Evolutionary conservation across 371 early-diverging fungal genomes (phyloP).

Genomic region (Lichtheimia ramosa): DNA sequence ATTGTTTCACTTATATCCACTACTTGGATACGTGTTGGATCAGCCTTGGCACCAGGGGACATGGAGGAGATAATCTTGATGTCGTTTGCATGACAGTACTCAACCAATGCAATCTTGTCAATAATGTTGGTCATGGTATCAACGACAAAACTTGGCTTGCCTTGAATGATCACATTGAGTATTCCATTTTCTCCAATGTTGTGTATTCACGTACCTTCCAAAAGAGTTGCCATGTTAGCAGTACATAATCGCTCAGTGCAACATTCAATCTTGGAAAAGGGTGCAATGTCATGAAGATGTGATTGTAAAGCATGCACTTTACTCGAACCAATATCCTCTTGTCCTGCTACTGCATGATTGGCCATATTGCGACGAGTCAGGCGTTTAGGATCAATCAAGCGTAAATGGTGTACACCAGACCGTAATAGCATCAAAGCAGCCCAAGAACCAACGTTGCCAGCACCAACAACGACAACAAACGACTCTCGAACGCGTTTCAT

Average conservation of each 20-base stretch:
- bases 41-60: conserved; percentile 94
- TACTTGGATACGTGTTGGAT: conserved; percentile 90
- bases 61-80: conserved; percentile 83
- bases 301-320: conserved; percentile 76
- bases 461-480: conserved; percentile 90
- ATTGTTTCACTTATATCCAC: conserved; percentile 88
- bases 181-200: neutral
- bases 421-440: conserved; percentile 89
- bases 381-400: conserved; percentile 91
- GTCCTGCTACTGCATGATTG: conserved; percentile 86
- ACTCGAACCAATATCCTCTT: conserved; percentile 83
- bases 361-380: conserved; percentile 85
- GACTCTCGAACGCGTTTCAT: conserved; percentile 61
- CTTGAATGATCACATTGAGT: no score
- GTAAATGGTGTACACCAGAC: conserved; percentile 83
- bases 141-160: conserved; percentile 65
- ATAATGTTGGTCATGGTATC: conserved; percentile 92
- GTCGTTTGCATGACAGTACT: conserved; percentile 74
- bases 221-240: conserved; percentile 59
- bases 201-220: conserved; percentile 52
- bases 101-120: conserved; percentile 83
- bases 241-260: conserved; percentile 65
- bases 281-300: conserved; percentile 73
- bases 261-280: conserved; percentile 77
- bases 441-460: conserved; percentile 96